A percentile compares a stretch with the other conserved stretches of the same genome.
phyloP scores from a whole-genome alignment of 108 stramenopile genomes.

The Nitzschia sp. region DNA sequence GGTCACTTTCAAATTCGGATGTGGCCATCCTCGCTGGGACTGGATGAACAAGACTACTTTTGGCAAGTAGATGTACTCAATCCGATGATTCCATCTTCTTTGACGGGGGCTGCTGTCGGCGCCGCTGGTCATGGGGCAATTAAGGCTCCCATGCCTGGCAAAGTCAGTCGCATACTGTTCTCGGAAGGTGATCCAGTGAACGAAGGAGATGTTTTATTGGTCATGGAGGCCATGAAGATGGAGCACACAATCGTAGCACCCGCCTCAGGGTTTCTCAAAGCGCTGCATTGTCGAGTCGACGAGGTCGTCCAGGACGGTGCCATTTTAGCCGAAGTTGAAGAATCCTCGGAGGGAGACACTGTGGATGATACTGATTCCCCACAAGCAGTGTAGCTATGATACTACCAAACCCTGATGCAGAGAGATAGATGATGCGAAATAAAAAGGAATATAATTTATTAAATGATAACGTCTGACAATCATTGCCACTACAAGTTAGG shows the following conservation, averaged over 20 bases:
- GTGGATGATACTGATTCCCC: not conserved
- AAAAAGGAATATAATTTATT: not conserved
- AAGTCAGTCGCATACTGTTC: constrained; percentile 58
- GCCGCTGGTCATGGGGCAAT: constrained; percentile 35
- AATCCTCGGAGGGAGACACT: not conserved
- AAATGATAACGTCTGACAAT: too few relatives aligned
- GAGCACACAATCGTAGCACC: constrained; percentile 73
- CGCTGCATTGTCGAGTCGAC: constrained; percentile 39
- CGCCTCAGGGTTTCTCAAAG: constrained; percentile 46
- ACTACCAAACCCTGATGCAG: not conserved
- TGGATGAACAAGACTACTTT: constrained; percentile 18
- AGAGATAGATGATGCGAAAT: not conserved
- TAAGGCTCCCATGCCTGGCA: constrained; percentile 89
- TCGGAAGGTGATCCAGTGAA: constrained; percentile 61
- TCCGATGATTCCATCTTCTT: constrained; percentile 11
- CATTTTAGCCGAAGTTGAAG: constrained; percentile 47
- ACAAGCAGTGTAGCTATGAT: not conserved
- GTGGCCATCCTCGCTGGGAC: constrained; percentile 33
- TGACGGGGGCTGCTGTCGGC: not conserved
- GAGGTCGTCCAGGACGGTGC: constrained; percentile 68
- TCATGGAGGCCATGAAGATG: constrained; percentile 96
- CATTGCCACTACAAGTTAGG: too few relatives aligned
- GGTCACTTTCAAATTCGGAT: constrained; percentile 37
- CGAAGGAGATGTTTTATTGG: constrained; percentile 68
- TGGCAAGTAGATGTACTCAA: constrained; percentile 28